Base-by-base conservation (phyloP, 2,329 filamentous ascomycete species). In the Mycosphaerelloides madeirae region DNA sequence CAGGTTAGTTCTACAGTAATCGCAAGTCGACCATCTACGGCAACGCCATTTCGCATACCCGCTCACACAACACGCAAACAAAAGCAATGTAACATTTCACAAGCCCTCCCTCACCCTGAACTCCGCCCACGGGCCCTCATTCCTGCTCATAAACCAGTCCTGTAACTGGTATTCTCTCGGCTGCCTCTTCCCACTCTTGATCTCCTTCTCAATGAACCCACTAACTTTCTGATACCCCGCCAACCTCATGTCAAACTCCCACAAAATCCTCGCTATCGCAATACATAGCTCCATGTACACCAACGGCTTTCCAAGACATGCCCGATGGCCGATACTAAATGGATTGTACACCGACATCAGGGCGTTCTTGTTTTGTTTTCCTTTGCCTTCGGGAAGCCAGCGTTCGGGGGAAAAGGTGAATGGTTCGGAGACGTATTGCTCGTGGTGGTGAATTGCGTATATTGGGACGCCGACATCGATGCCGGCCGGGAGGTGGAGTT, bases 61-160 rank as follows among this genome's bases (percentile, higher is more conserved):
- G n/a, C n/a, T n/a, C 22, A 6, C 22, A 25, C 6, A 25, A 25
- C 22, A 6, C 22, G 6, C 22, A 25, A 9, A 25, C 9, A 5
- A 25, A 9, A 25, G n/a, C 22, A 25, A 9, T 25, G 6, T 9
- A 6, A 25, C 5, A 25, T 9, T 6, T 25, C 9, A 25, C 38
- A 31, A 41, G 29, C 36, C 32, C 44, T 52, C 37, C 49, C 52
- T 50, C 31, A 19, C 36, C 41, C 39, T 53, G 34, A 71, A 69
- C 67, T 86, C 78, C 44, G 87, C 69, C 67, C 85, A 73, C 1
- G 82, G 80, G 0, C 85, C 85, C 57, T 84, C 76, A 69, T 87
- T 89, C 56, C 77, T 70, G 56, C 82, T 85, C 25, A 84, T 86
- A 65, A 89, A 88, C 14, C 79, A 83, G 61, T 89, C 85, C 40